Evolutionary conservation across 257 asterid species (phyloP), one percentile per base, ranked within the genome.

Genomic region (Gentiana dahurica): DNA sequence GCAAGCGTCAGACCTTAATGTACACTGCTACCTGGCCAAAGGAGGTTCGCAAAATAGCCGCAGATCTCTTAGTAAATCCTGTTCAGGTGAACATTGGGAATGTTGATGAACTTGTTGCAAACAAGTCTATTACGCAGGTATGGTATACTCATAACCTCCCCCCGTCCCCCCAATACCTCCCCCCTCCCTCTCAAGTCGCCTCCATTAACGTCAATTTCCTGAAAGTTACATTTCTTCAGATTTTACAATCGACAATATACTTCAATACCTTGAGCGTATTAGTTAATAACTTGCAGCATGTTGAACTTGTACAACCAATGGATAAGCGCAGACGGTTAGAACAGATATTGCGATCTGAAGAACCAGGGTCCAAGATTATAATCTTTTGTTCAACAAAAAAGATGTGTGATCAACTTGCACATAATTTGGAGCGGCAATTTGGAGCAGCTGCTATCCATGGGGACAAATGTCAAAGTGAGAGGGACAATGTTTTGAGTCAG

Each of bases 1-100:
- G 84, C 54, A 87, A 77, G 45, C 79, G 98, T 67, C 98, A 90
- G 65, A 90, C 98, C 59, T 73, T 90, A 67, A 90, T 87, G 98
- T 90, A 75, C 79, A 90, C 98, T 34, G 96, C 98, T 50, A 90
- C 96, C 34, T 90, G 98, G 98, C 98, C 98, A 2, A 90, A 84
- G 77, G 96, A 84, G 76, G 98, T 90, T 52, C 86, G 98, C 57
- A 87, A 68, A 69, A 90, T 90, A 60, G 96, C 98, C 67, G 80
- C 91, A n/a, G 96, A 90, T 68, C 80, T 90, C 50, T 67, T 90
- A 54, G 79, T 77, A 53, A 75, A 84, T 60, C 94, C 96, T 52
- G 90, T 86, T 53, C 97, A 90, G 67, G 95, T 90, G 63, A 90
- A 90, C 79, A 90, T 90, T 39, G 97, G 97, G 58, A 87, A 79